Evolutionary conservation across 228 moss, liverwort and hornwort genomes (phyloP).

Genomic region (Sphagnum magellanicum): DNA sequence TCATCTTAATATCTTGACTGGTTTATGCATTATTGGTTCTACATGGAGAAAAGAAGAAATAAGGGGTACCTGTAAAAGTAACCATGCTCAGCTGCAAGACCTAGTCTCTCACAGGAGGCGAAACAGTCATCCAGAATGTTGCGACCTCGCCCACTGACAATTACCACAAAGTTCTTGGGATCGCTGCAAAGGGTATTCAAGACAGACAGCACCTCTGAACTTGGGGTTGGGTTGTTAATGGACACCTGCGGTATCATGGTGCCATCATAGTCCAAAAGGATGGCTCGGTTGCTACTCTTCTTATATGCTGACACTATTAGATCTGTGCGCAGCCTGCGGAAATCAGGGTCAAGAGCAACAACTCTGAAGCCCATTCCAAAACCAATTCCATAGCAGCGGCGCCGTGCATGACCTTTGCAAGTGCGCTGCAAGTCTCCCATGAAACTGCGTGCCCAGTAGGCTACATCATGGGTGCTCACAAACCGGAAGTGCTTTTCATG

Average conservation of each 20-base stretch:
- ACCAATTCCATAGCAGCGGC: constrained; percentile 83
- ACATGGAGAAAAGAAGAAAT: background rate
- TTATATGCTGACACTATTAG: constrained; percentile 81
- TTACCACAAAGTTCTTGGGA: constrained; percentile 79
- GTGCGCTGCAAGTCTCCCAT: constrained; percentile 79
- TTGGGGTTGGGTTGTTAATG: constrained; percentile 70
- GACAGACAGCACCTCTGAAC: constrained; percentile 63
- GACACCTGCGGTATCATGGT: constrained; percentile 89
- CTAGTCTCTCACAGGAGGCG: constrained; percentile 69
- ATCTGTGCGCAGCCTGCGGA: constrained; percentile 81
- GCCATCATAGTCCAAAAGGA: constrained; percentile 93
- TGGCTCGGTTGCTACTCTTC: constrained; percentile 69
- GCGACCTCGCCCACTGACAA: constrained; percentile 91
- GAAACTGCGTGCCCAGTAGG: constrained; percentile 83
- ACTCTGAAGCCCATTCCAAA: constrained; percentile 92
- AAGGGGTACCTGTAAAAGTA: constrained; percentile 82
- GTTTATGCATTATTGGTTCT: too few relatives aligned
- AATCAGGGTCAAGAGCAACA: constrained; percentile 87
- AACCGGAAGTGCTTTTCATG: constrained; percentile 97
- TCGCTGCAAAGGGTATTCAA: constrained; percentile 86
- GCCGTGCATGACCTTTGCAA: constrained; percentile 60
- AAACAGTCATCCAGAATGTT: constrained; percentile 68
- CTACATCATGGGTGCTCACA: constrained; percentile 78
- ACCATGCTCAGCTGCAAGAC: constrained; percentile 97
- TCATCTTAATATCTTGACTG: too few relatives aligned